Evolutionary conservation across 2,329 filamentous ascomycete genomes (phyloP), one percentile per base, ranked within the genome.

Genomic region (Colletotrichum gloeosporioides): DNA sequence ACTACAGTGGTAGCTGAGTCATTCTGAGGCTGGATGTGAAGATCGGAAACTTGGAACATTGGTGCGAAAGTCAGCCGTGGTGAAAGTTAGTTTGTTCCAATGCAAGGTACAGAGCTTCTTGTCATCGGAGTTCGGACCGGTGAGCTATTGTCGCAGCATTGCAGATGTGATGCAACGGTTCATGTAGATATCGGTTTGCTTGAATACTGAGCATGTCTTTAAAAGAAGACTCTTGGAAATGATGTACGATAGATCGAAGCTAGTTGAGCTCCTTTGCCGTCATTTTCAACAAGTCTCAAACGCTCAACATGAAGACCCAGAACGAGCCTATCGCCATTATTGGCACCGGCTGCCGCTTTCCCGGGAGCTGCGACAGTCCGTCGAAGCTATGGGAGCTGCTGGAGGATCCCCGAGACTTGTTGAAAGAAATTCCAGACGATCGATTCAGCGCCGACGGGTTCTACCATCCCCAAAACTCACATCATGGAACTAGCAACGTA

Each of bases 381-480:
- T 64, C 73, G 1, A 72, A 72, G 55, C 63, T 76, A 10, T 72
- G 25, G 63, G 53, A 69, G 3, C 55, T 73, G 2, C 3, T 75
- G 12, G 25, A 34, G 1, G n/a, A 65, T 7, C 59, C 69, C 1
- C 9, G 27, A 18, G 59, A 71, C 22, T 16, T 71, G 9, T 18
- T 39, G 9, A 22, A 29, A 0, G 84, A 88, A 53, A 76, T 82
- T 2, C 80, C 81, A 4, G 65, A 75, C 22, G 83, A 87, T 3
- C 44, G 70, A 22, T 72, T 39, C 10, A 68, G 29, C n/a, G 34
- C 61, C 8, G 49, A 72, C 6, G n/a, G 22, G 8, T 72, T 61
- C 32, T 57, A 72, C 13, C 62, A 72, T 3, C 22, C 22, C 6
- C n/a, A 44, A 7, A 49, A 29, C 4, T 57, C 16, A 4, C 36